Conservation (phyloP, 805 yeast genomes). For the Lachancea lanzarotensis region DNA sequence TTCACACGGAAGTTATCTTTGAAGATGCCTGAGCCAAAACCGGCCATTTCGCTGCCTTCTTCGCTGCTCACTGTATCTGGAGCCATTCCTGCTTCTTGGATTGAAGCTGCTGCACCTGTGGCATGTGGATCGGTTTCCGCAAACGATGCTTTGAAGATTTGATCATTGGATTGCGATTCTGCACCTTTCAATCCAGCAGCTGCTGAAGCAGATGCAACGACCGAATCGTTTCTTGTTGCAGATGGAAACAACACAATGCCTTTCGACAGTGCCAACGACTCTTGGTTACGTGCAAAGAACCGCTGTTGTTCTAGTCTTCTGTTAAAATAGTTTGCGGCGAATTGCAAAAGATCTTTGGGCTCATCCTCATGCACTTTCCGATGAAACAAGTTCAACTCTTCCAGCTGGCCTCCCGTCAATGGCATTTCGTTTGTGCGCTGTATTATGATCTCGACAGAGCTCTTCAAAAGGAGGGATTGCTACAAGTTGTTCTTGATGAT, state of each 20-base stretch:
- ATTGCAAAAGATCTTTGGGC: slow-evolving; percentile 66
- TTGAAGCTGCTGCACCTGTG: not conserved
- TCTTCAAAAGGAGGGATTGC: not conserved
- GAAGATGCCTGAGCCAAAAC: slow-evolving; percentile 15
- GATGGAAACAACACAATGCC: slow-evolving; percentile 43
- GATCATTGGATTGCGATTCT: slow-evolving; percentile 3
- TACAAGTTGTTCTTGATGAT: not conserved
- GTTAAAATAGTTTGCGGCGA: slow-evolving; percentile 68
- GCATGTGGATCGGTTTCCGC: slow-evolving; percentile 55
- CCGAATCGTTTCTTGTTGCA: slow-evolving; percentile 33
- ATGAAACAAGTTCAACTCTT: slow-evolving; percentile 59
- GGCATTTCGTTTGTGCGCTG: slow-evolving; percentile 9
- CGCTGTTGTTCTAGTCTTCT: slow-evolving; percentile 56
- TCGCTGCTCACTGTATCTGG: not conserved
- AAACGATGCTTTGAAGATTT: slow-evolving; percentile 54
- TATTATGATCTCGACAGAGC: not conserved
- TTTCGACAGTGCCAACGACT: slow-evolving; percentile 39
- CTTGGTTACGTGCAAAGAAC: slow-evolving; percentile 44
- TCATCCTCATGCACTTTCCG: slow-evolving; percentile 46
- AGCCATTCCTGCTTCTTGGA: slow-evolving; percentile 7
- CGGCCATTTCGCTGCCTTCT: not conserved
- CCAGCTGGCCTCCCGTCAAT: slow-evolving; percentile 20
- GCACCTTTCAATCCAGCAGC: slow-evolving; percentile 11
- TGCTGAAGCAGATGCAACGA: slow-evolving; percentile 29
- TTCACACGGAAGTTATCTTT: slow-evolving; percentile 29